Evolutionary conservation across 495 filamentous ascomycete species (phyloP).

Genomic region (Xylaria intraflava): DNA sequence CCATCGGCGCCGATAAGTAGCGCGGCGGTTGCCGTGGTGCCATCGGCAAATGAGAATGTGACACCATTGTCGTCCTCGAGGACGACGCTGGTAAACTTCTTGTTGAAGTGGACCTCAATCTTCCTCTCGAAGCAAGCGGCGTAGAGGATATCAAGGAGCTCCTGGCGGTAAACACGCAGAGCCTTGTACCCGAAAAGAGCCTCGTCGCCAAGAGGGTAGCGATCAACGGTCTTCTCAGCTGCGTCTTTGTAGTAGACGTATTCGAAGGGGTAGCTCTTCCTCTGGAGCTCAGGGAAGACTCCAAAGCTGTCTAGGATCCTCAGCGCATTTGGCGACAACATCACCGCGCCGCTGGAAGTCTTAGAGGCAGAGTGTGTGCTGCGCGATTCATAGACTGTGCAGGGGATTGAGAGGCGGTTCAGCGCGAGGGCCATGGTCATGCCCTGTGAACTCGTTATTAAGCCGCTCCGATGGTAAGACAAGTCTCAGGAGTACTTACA

Average conservation of each 20-base stretch:
- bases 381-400: background rate
- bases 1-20: constrained; percentile 44
- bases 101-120: constrained; percentile 35
- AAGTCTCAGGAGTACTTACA: background rate
- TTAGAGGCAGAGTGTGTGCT: background rate
- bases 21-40: constrained; percentile 23
- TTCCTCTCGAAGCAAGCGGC: constrained; percentile 22
- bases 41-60: constrained; percentile 35
- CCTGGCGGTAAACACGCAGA: constrained; percentile 43
- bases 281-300: constrained; percentile 32
- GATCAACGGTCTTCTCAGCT: constrained; percentile 30
- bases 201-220: constrained; percentile 37
- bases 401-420: constrained; percentile 31
- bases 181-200: constrained; percentile 38
- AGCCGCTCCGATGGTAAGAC: background rate
- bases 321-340: constrained; percentile 47
- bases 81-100: constrained; percentile 35
- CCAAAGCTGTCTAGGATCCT: constrained; percentile 39
- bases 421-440: constrained; percentile 41
- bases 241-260: constrained; percentile 33
- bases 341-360: constrained; percentile 41
- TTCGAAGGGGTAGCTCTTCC: constrained; percentile 29
- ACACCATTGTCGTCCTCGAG: constrained; percentile 29
- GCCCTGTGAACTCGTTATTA: constrained; percentile 19
- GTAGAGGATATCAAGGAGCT: constrained; percentile 34